These are phyloP conservation scores for Aciculosporium take DNA, from an alignment of 2,329 filamentous ascomycete species.

Conservation along the genomic window DNA sequence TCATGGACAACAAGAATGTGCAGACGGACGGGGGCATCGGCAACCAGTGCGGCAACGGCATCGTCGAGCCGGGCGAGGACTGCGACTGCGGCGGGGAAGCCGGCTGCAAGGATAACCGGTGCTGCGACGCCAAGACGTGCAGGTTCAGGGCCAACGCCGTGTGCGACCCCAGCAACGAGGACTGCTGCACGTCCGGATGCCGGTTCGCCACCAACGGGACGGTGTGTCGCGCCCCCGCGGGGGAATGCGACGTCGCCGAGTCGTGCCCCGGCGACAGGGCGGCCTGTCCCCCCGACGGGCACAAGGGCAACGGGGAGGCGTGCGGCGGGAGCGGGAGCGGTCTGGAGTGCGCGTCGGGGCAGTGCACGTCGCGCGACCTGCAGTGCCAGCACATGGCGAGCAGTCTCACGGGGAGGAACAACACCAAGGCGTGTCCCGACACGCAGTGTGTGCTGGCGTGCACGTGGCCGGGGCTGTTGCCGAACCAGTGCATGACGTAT, in stretches of 20 bases:
- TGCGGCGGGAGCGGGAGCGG: slow-evolving; percentile 54
- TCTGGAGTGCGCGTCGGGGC: slow-evolving; percentile 74
- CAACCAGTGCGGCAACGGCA: slow-evolving; percentile 87
- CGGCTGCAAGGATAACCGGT: slow-evolving; percentile 60
- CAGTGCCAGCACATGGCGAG: slow-evolving; percentile 84
- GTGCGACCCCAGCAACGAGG: slow-evolving; percentile 71
- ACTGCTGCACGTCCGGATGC: slow-evolving; percentile 59
- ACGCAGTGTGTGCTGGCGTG: slow-evolving; percentile 63
- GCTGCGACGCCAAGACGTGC: slow-evolving; percentile 79
- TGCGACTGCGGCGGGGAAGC: slow-evolving; percentile 80
- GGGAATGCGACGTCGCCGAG: slow-evolving; percentile 75
- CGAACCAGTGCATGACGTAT: slow-evolving; percentile 55
- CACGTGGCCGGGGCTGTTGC: slow-evolving; percentile 51
- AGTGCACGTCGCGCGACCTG: slow-evolving; percentile 81
- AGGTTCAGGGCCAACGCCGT: slow-evolving; percentile 62
- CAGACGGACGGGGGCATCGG: slow-evolving; percentile 69
- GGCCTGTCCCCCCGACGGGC: slow-evolving; percentile 60
- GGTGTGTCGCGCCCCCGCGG: slow-evolving; percentile 67
- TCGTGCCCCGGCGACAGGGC: slow-evolving; percentile 60
- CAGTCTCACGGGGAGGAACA: slow-evolving; percentile 54
- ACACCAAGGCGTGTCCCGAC: slow-evolving; percentile 60
- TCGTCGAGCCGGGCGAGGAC: slow-evolving; percentile 86
- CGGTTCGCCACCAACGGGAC: slow-evolving; percentile 51
- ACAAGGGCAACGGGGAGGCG: slow-evolving; percentile 50
- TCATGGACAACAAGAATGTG: slow-evolving; percentile 76